These are phyloP conservation scores for Lanmaoa pseudosensibilis DNA, from an alignment of 768 basidiomycete species.

Conservation along the genomic window DNA sequence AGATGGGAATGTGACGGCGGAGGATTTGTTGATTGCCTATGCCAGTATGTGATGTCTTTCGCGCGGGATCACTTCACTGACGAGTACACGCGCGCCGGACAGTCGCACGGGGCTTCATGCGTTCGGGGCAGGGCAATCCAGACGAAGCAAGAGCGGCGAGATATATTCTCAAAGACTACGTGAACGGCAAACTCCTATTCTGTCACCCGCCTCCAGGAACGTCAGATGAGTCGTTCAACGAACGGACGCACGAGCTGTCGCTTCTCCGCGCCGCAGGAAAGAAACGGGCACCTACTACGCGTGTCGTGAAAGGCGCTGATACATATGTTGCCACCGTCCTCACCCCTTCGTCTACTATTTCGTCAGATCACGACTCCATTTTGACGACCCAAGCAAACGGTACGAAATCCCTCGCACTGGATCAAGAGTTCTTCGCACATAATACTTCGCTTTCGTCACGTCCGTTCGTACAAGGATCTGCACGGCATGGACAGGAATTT, in stretches of 20 bases:
- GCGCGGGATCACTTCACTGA: constrained; percentile 5
- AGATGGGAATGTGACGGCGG: constrained; percentile 68
- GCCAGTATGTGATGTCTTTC: constrained; percentile 66
- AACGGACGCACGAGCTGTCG: constrained; percentile 59
- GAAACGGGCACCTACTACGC: constrained; percentile 85
- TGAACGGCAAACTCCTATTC: constrained; percentile 88
- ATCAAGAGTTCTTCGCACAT: constrained; percentile 78
- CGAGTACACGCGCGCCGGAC: constrained; percentile 12
- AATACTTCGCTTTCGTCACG: constrained; percentile 50
- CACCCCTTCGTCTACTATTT: background rate
- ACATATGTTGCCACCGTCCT: constrained; percentile 59
- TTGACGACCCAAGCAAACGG: constrained; percentile 35
- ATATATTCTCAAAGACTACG: constrained; percentile 94
- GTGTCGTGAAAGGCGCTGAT: constrained; percentile 81
- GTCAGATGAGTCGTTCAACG: constrained; percentile 71
- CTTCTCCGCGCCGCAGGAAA: constrained; percentile 65
- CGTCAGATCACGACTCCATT: constrained; percentile 20
- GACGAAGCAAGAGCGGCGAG: constrained; percentile 95
- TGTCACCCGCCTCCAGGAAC: constrained; percentile 85
- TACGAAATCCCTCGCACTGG: constrained; percentile 66
- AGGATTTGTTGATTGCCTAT: constrained; percentile 83
- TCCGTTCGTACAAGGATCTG: constrained; percentile 64
- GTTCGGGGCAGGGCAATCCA: constrained; percentile 94
- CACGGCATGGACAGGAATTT: constrained; percentile 57
- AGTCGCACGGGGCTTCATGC: constrained; percentile 93